Evolutionary conservation across 768 basidiomycete genomes (phyloP), one percentile per base, ranked within the genome.

Genomic region (Pholiota molesta): DNA sequence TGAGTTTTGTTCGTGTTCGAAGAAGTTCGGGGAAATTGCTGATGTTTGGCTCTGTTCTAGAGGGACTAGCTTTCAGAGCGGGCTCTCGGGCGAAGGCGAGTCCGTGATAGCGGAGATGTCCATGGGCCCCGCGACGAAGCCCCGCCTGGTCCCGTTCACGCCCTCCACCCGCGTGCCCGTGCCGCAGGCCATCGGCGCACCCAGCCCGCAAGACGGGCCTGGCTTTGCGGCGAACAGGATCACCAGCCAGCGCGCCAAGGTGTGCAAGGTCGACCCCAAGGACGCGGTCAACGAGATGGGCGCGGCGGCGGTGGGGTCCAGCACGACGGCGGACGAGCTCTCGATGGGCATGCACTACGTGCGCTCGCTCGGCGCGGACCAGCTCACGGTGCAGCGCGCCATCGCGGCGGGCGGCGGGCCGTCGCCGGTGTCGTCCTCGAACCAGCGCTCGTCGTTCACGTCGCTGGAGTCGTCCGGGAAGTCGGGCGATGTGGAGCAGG

Each of bases 91-190:
- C 66, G 78, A 67, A 69, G 75, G 67, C 67, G 78, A 67, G 69
- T 81, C 69, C 62, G 73, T 65, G 64, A 37, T 37, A 37, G 63
- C 68, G 28, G 71, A 75, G 4, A 71, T 70, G 29, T 66, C 72
- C 10, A 71, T 71, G 63, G 69, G 68, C 0, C 68, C 69, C 1
- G 69, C 73, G 21, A 77, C 78, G 14, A 81, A 83, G 14, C 88
- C 90, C 35, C 83, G 88, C 33, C 73, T 92, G 31, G 88, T 91
- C 35, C 90, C 87, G 28, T 91, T 92, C 69, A 90, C 86, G 7
- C 84, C 83, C 63, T 85, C 87, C 16, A 81, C 82, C 19, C 85
- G 87, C 19, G 88, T 89, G 26, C 89, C 89, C 19, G 79, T 85
- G 1, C 87, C 89, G 23, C 78, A 81, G 33, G 53, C 26, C 17